A percentile compares a stretch with the other conserved stretches of the same genome.
phyloP scores from a whole-genome alignment of 2,329 filamentous ascomycete genomes.

The Tolypocladium album region DNA sequence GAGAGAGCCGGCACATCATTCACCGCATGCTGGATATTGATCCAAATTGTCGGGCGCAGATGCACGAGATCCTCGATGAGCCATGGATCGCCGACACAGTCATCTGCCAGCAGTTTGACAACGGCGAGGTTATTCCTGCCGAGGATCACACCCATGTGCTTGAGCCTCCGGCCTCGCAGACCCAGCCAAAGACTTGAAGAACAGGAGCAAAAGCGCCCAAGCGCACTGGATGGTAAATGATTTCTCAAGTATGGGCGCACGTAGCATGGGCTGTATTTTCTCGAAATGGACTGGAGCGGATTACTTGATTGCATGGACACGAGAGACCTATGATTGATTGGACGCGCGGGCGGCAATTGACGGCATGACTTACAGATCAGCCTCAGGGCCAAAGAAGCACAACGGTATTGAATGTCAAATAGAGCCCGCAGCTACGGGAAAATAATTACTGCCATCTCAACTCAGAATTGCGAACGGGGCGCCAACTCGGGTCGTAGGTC shows the following conservation, averaged over 20 bases:
- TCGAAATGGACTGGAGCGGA: background rate
- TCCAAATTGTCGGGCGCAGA: slow-evolving; percentile 69
- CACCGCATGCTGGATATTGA: slow-evolving; percentile 87
- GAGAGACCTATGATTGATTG: background rate
- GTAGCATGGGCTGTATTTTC: background rate
- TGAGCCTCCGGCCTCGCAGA: slow-evolving; percentile 51
- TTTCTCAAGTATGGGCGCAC: background rate
- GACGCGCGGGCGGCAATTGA: background rate
- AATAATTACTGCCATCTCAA: background rate
- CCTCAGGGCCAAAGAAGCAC: background rate
- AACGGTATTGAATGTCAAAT: background rate
- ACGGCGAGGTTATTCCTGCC: slow-evolving; percentile 59
- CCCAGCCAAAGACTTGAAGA: slow-evolving; percentile 10
- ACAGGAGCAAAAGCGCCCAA: background rate
- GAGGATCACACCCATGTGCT: slow-evolving; percentile 76
- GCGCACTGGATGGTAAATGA: background rate
- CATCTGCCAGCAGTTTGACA: slow-evolving; percentile 69
- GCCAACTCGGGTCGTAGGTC: background rate
- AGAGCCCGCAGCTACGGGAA: background rate
- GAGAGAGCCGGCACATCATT: slow-evolving; percentile 84
- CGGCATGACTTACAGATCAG: background rate
- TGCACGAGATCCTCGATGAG: slow-evolving; percentile 79
- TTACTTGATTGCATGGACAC: background rate
- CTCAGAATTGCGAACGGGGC: background rate
- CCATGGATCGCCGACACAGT: slow-evolving; percentile 80